These are phyloP conservation scores for Cicer cuneatum DNA, from an alignment of 306 rosid genomes.

Conservation along the genomic window DNA sequence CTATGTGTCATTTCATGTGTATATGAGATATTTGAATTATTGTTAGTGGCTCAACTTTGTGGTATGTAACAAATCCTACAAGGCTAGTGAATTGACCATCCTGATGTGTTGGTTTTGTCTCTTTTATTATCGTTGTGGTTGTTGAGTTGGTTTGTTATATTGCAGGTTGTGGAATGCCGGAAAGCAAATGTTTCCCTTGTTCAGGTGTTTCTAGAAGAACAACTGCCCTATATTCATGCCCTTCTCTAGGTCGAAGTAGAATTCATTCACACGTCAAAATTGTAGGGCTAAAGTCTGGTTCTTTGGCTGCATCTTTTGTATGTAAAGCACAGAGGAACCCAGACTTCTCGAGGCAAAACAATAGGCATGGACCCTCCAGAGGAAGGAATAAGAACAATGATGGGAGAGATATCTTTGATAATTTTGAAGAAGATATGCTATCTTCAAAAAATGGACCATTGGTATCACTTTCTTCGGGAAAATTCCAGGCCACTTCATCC, in stretches of 20 bases:
- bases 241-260: conserved; percentile 51
- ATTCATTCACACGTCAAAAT: conserved; percentile 58
- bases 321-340: conserved; percentile 79
- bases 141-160: conserved; percentile 32
- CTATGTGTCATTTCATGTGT: neutral
- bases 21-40: too few relatives aligned
- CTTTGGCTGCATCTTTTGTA: conserved; percentile 52
- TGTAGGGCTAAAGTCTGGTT: conserved; percentile 55
- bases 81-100: too few relatives aligned
- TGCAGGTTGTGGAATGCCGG: conserved; percentile 70
- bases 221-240: conserved; percentile 52
- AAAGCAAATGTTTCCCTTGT: conserved; percentile 64
- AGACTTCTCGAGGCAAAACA: conserved; percentile 80
- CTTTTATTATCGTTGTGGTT: neutral
- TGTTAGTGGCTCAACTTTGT: too few relatives aligned
- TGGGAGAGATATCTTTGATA: conserved; percentile 70
- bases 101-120: neutral
- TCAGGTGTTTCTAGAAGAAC: conserved; percentile 69
- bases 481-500: conserved; percentile 71
- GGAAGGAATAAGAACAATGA: conserved; percentile 73
- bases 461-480: conserved; percentile 63
- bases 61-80: too few relatives aligned
- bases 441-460: conserved; percentile 80
- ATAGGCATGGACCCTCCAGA: conserved; percentile 59
- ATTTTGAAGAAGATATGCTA: conserved; percentile 70